Evolutionary conservation across 768 basidiomycete species (phyloP).

Genomic region (Leucosporidium scottii): DNA sequence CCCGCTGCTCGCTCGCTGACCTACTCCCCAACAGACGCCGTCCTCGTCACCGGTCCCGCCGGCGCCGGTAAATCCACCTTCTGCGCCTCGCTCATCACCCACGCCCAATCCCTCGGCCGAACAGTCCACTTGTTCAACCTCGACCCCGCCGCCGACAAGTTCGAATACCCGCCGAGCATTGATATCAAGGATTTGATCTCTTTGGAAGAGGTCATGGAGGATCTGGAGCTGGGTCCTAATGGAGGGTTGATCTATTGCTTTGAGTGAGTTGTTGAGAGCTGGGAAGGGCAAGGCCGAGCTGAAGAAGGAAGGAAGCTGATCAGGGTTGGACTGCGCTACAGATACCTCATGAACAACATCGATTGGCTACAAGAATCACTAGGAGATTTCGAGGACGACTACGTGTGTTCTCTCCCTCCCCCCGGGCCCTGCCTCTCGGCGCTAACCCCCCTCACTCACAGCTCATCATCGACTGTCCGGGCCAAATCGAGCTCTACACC

Average conservation of each 20-base stretch:
- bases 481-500: slow-evolving; percentile 97
- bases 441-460: background rate
- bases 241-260: slow-evolving; percentile 97
- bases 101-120: slow-evolving; percentile 72
- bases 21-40: slow-evolving; percentile 14
- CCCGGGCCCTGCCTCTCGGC: background rate
- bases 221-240: slow-evolving; percentile 91
- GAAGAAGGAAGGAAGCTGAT: background rate
- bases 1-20: background rate
- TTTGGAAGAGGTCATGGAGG: slow-evolving; percentile 90
- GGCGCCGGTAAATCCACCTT: slow-evolving; percentile 98
- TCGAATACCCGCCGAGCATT: slow-evolving; percentile 84
- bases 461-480: slow-evolving; percentile 81
- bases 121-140: slow-evolving; percentile 91
- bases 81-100: slow-evolving; percentile 76
- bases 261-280: slow-evolving; percentile 62
- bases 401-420: slow-evolving; percentile 44
- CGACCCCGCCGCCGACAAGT: slow-evolving; percentile 89
- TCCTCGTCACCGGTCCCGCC: slow-evolving; percentile 65
- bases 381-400: slow-evolving; percentile 91
- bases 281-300: background rate
- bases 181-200: slow-evolving; percentile 91
- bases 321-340: too few species aligned
- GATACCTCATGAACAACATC: slow-evolving; percentile 92
- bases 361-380: slow-evolving; percentile 98